Evolutionary conservation across 2,329 filamentous ascomycete species (phyloP), one percentile per base, ranked within the genome.

Genomic region (Seiridium unicorne): DNA sequence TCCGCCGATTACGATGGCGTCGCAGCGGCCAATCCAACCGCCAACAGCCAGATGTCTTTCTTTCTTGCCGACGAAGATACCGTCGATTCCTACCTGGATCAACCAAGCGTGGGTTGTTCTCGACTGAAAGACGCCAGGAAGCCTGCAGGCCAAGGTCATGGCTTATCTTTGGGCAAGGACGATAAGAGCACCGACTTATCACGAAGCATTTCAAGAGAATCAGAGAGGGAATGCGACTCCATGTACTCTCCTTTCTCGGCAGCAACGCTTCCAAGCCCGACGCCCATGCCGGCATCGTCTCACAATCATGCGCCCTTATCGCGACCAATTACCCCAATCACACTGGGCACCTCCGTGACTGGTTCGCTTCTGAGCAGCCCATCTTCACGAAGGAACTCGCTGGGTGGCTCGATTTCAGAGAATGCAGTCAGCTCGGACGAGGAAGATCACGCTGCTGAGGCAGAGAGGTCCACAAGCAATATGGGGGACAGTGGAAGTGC

Each of bases 381-480:
- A 8, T 83, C 79, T 10, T 86, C 84, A n/a, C 77, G 79, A 48
- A 76, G 77, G 61, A 79, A 81, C 66, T 84, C 83, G 3, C 74
- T 85, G 2, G 74, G 75, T 4, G 78, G 76, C 5, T 84, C 81
- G 6, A 74, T 80, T 3, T 79, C 77, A 31, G 81, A 83, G 54
- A 76, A 79, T 57, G 66, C 73, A 3, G 66, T 70, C 44, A 78
- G 72, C 58, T 82, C 26, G 75, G 80, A 68, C 77, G 81, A 63
- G 78, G 88, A 66, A 78, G 86, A 66, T 11, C 65, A 68, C 5
- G 64, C 69, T 36, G 55, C 68, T 78, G 85, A 26, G 18, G 18
- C 18, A 26, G 18, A 67, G 81, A 84, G 57, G 79, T 78, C 49
- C 74, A 80, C 69, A 9, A 64, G 61, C 51, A 34, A 51, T 11